Evolutionary conservation across 345 rosid species (phyloP), one percentile per base, ranked within the genome.

Genomic region (Aquilaria malaccensis): DNA sequence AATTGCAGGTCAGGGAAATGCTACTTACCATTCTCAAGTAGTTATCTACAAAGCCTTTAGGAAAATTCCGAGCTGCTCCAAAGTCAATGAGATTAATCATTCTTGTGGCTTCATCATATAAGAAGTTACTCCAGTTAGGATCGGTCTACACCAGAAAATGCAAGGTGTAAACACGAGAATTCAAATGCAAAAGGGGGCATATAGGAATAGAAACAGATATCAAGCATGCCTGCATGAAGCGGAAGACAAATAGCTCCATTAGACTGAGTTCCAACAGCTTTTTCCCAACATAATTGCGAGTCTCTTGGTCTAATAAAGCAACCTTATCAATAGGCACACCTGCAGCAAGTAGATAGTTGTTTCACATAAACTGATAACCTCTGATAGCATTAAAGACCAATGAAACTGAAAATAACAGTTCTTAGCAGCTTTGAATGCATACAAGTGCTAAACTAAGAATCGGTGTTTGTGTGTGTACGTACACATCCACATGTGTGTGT

Each of bases 91-190:
- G 96, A 79, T 88, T 90, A 58, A 90, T 72, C 55, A 79, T 85
- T 62, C 71, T 79, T 59, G 89, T 78, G 56, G 79, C 59, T 63
- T 82, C 93, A 9, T 94, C 75, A 63, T 78, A 90, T 70, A 94
- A 79, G 84, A 94, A 90, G 71, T 90, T 94, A 58, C 99, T 62
- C 99, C 99, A 94, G 68, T 90, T 94, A 56, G 99, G 99, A 75
- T 94, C 99, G 0, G 99, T 94, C 84, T 90, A 91, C 76, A 77
- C 3, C n/a, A 67, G 49, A 45, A 63, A 54, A 30, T 49, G 43
- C 43, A 61, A 53, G 7, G 55, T 56, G 65, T 56, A 60, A 62
- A 48, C 49, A 74, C 32, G 30, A 33, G 9, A 31, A 57, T 12
- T 51, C 6, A 12, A 58, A 46, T 30, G 0, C 29, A 15, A 50